Evolutionary conservation across 2,329 filamentous ascomycete genomes (phyloP).

Genomic region (Penicillium oxalicum): DNA sequence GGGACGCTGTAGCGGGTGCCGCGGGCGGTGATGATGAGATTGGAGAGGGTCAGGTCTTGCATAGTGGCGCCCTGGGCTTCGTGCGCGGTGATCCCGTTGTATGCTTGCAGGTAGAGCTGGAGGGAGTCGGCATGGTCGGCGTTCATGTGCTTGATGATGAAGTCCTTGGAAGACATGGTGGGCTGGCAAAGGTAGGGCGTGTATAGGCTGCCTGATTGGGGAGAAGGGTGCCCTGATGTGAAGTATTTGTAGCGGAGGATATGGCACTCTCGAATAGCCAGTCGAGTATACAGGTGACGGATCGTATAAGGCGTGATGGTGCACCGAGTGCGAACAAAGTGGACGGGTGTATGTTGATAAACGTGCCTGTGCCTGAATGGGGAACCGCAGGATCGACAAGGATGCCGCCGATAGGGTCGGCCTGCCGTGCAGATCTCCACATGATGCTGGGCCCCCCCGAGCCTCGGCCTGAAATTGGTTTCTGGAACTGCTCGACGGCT

Average conservation of each 20-base stretch:
- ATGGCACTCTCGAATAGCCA: no score
- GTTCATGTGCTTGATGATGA: slow-evolving; percentile 83
- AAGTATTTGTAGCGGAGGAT: neutral
- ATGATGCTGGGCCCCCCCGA: no score
- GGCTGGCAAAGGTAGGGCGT: neutral
- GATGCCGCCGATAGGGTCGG: neutral
- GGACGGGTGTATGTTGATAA: no score
- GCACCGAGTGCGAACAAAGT: no score
- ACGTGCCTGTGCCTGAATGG: no score
- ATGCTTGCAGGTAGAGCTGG: slow-evolving; percentile 70
- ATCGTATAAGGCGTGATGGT: no score
- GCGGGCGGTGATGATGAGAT: slow-evolving; percentile 57
- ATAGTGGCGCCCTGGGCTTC: slow-evolving; percentile 56
- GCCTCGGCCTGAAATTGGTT: no score
- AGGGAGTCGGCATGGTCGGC: slow-evolving; percentile 70
- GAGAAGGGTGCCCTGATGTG: neutral
- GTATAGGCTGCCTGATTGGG: neutral
- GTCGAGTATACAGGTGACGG: no score
- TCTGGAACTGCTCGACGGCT: no score
- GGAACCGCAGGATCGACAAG: neutral
- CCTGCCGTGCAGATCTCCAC: no score
- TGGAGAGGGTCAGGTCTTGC: slow-evolving; percentile 57
- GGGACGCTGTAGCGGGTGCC: slow-evolving; percentile 48
- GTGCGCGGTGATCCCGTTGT: slow-evolving; percentile 52
- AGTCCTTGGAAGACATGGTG: slow-evolving; percentile 41